Evolutionary conservation across 1,284 basidiomycete species (phyloP), one percentile per base, ranked within the genome.

Genomic region (Ceratobasidium sp.): DNA sequence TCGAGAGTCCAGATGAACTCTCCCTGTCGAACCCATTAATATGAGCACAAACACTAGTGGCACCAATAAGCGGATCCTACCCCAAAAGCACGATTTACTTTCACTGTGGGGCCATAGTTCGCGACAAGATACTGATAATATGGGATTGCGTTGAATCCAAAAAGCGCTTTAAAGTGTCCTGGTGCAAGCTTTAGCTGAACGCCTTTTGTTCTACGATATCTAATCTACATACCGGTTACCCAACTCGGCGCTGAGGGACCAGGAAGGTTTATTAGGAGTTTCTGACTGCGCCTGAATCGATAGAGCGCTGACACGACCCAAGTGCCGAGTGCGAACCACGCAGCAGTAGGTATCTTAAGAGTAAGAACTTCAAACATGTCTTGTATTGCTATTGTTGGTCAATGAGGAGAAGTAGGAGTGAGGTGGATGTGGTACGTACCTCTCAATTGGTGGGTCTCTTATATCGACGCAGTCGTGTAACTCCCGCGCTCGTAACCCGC

Each of bases 41-140:
- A 20, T 39, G 23, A 28, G 66, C 46, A 77, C 55, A 33, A 4
- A 53, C 20, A 44, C 33, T 26, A 69, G n/a, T n/a, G 5, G 15
- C 26, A 33, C 5, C 5, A 12, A 26, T 33, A 23, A 6, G 13
- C 7, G 20, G 15, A 3, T 79, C 86, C 77, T 81, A 90, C 89
- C 73, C 90, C 89, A 66, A 91, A 89, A 78, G 90, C 86, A 13
- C 89, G 89, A 75, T 88, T 83, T 2, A 90, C 83, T 79, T 86
- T 90, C 58, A 88, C 86, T 66, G 87, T 86, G 0, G 88, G 87
- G 5, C 89, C 90, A 80, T 87, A 91, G 9, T 81, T 79, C 46
- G 86, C 84, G 18, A 86, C 85, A 28, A 91, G 81, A 6, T 84
- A 82, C 46, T 87, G 85, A 77, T 89, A 89, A 33, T 56, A 61